Evolutionary conservation across 2,329 filamentous ascomycete genomes (phyloP).

Genomic region (Alternaria brassicae): DNA sequence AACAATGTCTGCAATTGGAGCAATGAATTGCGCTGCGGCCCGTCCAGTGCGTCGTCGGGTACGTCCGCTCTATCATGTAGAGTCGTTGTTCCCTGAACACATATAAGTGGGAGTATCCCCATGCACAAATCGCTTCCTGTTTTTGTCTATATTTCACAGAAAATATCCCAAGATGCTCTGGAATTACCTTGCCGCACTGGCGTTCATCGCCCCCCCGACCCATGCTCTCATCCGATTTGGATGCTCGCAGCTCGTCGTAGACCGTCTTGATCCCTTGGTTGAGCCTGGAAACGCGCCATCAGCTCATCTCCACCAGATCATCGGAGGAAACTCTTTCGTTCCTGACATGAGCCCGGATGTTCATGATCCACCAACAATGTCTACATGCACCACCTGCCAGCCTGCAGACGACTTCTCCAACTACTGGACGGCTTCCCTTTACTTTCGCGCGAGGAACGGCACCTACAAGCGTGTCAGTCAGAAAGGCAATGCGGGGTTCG

Average conservation of each 20-base stretch:
- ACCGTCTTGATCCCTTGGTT: slow-evolving; percentile 38
- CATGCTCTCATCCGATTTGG: slow-evolving; percentile 37
- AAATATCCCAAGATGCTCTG: slow-evolving; percentile 21
- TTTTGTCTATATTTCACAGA: background rate
- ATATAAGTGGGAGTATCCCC: background rate
- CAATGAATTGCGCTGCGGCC: background rate
- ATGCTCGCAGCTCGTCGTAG: slow-evolving; percentile 37
- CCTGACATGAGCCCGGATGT: slow-evolving; percentile 29
- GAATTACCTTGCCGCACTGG: slow-evolving; percentile 19
- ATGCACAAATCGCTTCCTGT: background rate
- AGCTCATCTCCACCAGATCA: slow-evolving; percentile 37
- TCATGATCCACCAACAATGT: slow-evolving; percentile 30
- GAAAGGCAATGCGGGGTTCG: slow-evolving; percentile 37
- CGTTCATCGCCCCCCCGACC: slow-evolving; percentile 27
- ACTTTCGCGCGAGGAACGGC: slow-evolving; percentile 34
- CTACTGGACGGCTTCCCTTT: slow-evolving; percentile 40
- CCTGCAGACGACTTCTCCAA: slow-evolving; percentile 29
- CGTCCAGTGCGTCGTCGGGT: background rate
- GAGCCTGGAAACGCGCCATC: slow-evolving; percentile 31
- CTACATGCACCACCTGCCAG: slow-evolving; percentile 38
- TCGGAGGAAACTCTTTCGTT: slow-evolving; percentile 38
- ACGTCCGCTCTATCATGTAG: background rate
- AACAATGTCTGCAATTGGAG: background rate
- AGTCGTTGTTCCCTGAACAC: background rate
- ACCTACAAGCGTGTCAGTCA: slow-evolving; percentile 37